phyloP scores from a whole-genome alignment of 352 stramenopile species.

The Globisporangium lucens region DNA sequence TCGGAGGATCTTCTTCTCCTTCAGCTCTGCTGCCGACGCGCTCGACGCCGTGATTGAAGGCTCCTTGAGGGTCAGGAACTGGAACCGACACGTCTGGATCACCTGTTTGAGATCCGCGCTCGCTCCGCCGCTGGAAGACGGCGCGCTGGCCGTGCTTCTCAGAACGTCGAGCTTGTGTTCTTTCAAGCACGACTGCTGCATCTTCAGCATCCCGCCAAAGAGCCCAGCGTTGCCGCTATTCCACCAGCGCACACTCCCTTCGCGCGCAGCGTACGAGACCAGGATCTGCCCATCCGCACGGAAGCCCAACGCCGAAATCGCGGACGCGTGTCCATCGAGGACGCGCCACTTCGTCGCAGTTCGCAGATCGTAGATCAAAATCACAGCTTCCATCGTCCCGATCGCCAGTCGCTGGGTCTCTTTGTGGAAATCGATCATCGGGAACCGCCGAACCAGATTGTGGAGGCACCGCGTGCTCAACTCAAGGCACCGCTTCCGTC shows the following conservation, averaged over 20 bases:
- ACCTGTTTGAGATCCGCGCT: slow-evolving; percentile 76
- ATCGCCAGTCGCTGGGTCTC: slow-evolving; percentile 82
- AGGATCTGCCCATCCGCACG: slow-evolving; percentile 72
- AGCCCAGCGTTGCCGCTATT: slow-evolving; percentile 76
- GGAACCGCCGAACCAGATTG: slow-evolving; percentile 77
- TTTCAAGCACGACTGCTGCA: slow-evolving; percentile 85
- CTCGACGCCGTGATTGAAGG: slow-evolving; percentile 13
- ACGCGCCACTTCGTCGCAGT: slow-evolving; percentile 89
- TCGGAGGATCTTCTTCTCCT: slow-evolving; percentile 56
- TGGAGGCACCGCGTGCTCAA: slow-evolving; percentile 81
- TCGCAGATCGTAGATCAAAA: slow-evolving; percentile 86
- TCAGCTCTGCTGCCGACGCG: slow-evolving; percentile 13
- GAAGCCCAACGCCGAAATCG: slow-evolving; percentile 71
- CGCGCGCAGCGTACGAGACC: slow-evolving; percentile 77
- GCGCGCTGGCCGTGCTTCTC: slow-evolving; percentile 36
- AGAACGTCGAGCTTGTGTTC: slow-evolving; percentile 72
- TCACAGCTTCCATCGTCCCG: slow-evolving; percentile 85
- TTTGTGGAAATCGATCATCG: slow-evolving; percentile 88
- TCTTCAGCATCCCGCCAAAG: slow-evolving; percentile 84
- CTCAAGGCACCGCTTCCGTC: slow-evolving; percentile 69
- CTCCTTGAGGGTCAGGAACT: slow-evolving; percentile 68
- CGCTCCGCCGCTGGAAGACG: slow-evolving; percentile 49
- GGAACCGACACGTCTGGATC: slow-evolving; percentile 82
- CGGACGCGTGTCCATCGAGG: slow-evolving; percentile 71
- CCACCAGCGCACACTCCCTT: slow-evolving; percentile 82